A percentile compares a stretch with the other conserved stretches of the same genome.
Conservation (phyloP, 139 green algal species). For the Chlorella sp. region DNA sequence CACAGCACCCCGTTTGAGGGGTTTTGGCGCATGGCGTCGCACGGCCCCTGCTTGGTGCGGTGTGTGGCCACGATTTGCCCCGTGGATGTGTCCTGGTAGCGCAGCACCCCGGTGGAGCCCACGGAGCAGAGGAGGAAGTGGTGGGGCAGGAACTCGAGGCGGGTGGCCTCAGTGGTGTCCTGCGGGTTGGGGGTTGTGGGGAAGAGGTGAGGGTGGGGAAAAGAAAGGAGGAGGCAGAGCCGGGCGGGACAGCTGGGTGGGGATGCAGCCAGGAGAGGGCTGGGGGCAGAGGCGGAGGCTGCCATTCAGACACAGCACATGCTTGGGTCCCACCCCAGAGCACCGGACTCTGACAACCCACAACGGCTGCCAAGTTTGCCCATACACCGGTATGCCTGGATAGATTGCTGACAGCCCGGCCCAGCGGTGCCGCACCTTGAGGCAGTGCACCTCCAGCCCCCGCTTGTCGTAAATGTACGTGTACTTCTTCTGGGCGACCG, state of each 20-base stretch:
- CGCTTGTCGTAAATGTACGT: constrained; percentile 99
- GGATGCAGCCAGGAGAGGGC: neutral
- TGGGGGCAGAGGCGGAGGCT: neutral
- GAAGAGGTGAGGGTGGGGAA: neutral
- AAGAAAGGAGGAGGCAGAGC: neutral
- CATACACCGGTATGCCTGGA: too few relatives aligned
- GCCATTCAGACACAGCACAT: neutral
- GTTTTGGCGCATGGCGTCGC: constrained; percentile 86
- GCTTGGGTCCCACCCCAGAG: too few relatives aligned
- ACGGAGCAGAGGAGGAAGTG: constrained; percentile 95
- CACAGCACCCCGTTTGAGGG: constrained; percentile 88
- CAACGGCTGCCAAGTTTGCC: neutral
- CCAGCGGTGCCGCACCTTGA: constrained; percentile 79
- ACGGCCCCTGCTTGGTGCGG: constrained; percentile 84
- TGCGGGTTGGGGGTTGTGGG: neutral
- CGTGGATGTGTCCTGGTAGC: constrained; percentile 95
- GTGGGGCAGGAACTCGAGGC: constrained; percentile 94
- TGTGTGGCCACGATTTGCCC: constrained; percentile 89
- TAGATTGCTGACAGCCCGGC: too few relatives aligned
- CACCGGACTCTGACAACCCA: too few relatives aligned
- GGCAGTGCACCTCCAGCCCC: constrained; percentile 96
- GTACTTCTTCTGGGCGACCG: constrained; percentile 93
- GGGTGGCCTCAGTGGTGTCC: constrained; percentile 63
- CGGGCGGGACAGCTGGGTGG: too few relatives aligned
- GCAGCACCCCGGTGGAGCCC: constrained; percentile 81